Evolutionary conservation across 2,329 filamentous ascomycete genomes (phyloP).

Genomic region (Davidsoniella eucalypti): DNA sequence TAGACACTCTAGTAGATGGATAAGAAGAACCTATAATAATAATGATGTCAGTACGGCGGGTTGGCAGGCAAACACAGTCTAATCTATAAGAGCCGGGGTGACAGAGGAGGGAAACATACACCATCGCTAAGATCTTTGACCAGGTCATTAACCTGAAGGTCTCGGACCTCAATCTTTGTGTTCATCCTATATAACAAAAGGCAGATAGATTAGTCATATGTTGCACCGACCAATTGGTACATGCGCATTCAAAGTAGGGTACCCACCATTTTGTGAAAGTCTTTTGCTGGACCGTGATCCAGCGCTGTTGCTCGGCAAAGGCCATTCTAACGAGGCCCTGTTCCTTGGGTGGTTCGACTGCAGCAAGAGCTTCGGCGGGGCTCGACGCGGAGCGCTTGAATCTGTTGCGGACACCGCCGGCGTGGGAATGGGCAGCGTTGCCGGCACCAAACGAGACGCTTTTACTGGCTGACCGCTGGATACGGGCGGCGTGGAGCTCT

Average conservation of each 20-base stretch:
- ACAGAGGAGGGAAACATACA: slow-evolving; percentile 33
- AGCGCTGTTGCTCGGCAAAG: slow-evolving; percentile 46
- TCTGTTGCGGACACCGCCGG: slow-evolving; percentile 18
- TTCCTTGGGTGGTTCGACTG: slow-evolving; percentile 32
- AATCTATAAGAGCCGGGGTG: neutral
- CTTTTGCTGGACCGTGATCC: slow-evolving; percentile 83
- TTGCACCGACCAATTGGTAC: no score
- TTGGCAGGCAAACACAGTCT: neutral
- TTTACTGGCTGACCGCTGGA: slow-evolving; percentile 28
- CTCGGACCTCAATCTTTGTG: slow-evolving; percentile 70
- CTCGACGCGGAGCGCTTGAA: slow-evolving; percentile 22
- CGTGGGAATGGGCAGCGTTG: slow-evolving; percentile 12
- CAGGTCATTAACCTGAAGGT: slow-evolving; percentile 70
- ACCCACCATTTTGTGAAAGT: slow-evolving; percentile 86
- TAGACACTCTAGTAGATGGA: slow-evolving; percentile 92
- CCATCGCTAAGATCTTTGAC: slow-evolving; percentile 85
- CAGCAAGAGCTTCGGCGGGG: slow-evolving; percentile 27
- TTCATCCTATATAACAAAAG: slow-evolving; percentile 52
- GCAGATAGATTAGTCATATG: neutral
- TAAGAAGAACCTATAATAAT: slow-evolving; percentile 59
- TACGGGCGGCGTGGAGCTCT: slow-evolving; percentile 32
- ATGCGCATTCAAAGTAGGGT: neutral
- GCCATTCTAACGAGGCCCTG: slow-evolving; percentile 42
- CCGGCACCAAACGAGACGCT: slow-evolving; percentile 18
- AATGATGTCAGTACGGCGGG: neutral